Evolutionary conservation across 2,329 filamentous ascomycete genomes (phyloP).

Genomic region (Chalaropsis thielavioides): DNA sequence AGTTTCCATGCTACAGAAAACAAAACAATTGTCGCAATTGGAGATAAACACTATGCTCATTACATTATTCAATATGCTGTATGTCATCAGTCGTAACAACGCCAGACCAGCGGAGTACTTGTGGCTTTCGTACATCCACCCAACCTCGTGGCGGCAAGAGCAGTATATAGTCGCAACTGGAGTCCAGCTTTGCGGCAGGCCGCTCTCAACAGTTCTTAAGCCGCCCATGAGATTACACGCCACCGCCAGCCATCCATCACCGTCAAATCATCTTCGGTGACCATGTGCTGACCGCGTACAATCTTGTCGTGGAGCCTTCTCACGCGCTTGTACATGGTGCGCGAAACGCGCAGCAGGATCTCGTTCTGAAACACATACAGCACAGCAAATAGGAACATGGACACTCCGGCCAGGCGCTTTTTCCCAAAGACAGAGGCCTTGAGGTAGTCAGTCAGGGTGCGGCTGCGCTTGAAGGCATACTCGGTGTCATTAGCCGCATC

Average conservation of each 20-base stretch:
- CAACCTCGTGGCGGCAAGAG: too few species aligned
- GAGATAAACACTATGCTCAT: background rate
- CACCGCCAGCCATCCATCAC: constrained; percentile 41
- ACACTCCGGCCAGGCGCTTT: constrained; percentile 33
- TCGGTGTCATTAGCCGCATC: constrained; percentile 35
- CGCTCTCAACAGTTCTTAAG: background rate
- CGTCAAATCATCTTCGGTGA: constrained; percentile 37
- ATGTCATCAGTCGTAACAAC: constrained; percentile 3
- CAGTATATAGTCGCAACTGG: background rate
- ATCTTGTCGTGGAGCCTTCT: background rate
- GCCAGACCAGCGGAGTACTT: background rate
- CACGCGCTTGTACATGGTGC: constrained; percentile 36
- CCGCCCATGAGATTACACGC: constrained; percentile 36
- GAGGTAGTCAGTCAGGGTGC: constrained; percentile 36
- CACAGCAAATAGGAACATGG: constrained; percentile 41
- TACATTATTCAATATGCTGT: constrained; percentile 3
- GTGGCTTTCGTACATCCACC: too few species aligned
- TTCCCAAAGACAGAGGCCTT: constrained; percentile 31
- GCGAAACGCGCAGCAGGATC: constrained; percentile 39
- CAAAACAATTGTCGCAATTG: background rate
- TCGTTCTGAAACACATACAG: constrained; percentile 46
- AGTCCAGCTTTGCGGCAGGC: background rate
- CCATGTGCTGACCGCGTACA: constrained; percentile 24
- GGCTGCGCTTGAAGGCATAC: constrained; percentile 40
- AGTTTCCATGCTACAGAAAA: too few species aligned